A percentile compares a stretch with the other conserved stretches of the same genome.
Conservation (phyloP, 257 asterid species). For the Lavandula angustifolia region DNA sequence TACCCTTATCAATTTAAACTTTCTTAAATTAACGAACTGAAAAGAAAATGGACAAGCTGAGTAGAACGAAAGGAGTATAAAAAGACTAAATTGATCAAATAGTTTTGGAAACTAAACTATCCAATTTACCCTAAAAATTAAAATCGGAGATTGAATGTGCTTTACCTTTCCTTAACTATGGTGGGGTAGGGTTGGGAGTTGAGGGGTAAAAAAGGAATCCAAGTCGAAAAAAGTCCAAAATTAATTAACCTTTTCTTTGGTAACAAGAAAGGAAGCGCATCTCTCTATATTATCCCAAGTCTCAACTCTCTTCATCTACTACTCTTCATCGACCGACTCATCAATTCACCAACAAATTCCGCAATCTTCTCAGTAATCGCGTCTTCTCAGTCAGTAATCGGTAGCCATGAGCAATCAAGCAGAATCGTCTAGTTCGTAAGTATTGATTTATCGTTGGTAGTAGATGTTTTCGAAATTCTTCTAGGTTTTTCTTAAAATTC, state of each 20-base stretch:
- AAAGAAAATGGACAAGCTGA: too few relatives aligned
- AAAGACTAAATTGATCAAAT: too few relatives aligned
- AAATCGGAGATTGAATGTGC: neutral
- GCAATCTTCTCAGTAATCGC: neutral
- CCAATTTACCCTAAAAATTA: too few relatives aligned
- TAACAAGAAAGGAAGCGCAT: conserved; percentile 48
- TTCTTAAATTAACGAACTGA: too few relatives aligned
- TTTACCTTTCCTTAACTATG: neutral
- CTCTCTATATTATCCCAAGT: conserved; percentile 19
- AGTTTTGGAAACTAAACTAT: too few relatives aligned
- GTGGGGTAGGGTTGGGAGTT: too few relatives aligned
- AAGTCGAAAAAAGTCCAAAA: conserved; percentile 23
- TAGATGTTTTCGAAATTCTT: neutral
- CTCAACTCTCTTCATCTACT: neutral
- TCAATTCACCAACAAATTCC: conserved; percentile 16
- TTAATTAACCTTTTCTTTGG: conserved; percentile 46
- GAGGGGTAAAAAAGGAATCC: conserved; percentile 6
- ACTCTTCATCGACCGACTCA: conserved; percentile 15
- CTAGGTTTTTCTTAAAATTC: conserved; percentile 1
- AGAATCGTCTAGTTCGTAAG: conserved; percentile 63
- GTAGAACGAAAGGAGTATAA: too few relatives aligned
- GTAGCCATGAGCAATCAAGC: conserved; percentile 52
- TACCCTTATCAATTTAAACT: too few relatives aligned
- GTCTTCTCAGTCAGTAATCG: neutral
- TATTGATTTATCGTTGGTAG: neutral